These are phyloP conservation scores for Kregervanrija delftensis DNA, from an alignment of 805 yeast genomes.

Conservation along the genomic window DNA sequence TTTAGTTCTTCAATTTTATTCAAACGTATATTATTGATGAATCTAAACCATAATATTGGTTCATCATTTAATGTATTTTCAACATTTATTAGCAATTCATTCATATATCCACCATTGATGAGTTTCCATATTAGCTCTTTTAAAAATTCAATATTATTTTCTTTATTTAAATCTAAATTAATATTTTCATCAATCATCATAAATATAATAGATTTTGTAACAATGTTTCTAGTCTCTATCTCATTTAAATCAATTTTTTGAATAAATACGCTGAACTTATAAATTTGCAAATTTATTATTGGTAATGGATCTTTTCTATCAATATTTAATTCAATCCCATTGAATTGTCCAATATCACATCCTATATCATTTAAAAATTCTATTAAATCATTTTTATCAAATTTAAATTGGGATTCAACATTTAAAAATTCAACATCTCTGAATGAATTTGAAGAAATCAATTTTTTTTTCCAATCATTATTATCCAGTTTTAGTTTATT, in stretches of 20 bases:
- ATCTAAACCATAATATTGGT: conserved; percentile 7
- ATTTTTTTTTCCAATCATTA: too few relatives aligned
- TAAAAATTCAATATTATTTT: neutral
- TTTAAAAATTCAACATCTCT: too few relatives aligned
- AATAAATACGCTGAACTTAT: neutral
- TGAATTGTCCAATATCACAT: neutral
- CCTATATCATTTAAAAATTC: conserved; percentile 7
- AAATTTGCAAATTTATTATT: neutral
- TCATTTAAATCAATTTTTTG: neutral
- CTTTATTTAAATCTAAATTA: neutral
- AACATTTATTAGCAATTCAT: neutral
- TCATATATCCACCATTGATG: too few relatives aligned
- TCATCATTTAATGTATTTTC: neutral
- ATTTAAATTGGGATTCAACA: neutral
- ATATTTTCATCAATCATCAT: conserved; percentile 7
- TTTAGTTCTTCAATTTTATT: neutral
- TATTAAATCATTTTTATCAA: neutral
- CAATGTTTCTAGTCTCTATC: neutral
- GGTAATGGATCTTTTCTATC: neutral
- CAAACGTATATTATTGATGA: conserved; percentile 6
- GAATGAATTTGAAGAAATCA: too few relatives aligned
- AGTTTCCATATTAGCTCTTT: too few relatives aligned
- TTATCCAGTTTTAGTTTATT: too few relatives aligned
- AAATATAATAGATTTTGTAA: neutral
- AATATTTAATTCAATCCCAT: neutral